Percentiles rank a stretch among this genome's conserved stretches.
Conservation (phyloP, 495 filamentous ascomycete genomes). For the Podospora pseudoanserina region DNA sequence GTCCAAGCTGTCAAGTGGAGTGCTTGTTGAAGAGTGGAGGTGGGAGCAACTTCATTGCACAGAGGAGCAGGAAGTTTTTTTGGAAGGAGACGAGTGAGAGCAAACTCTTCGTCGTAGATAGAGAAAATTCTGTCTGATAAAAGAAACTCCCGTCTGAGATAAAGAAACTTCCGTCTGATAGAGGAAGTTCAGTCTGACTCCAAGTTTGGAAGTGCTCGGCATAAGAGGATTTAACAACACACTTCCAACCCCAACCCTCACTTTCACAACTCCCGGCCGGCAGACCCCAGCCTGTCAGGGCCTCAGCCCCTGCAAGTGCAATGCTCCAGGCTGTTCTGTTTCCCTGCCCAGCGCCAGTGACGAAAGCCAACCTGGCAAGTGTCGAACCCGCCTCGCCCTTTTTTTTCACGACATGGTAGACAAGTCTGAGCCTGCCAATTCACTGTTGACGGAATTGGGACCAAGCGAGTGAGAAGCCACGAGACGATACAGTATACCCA, state of each 20-base stretch:
- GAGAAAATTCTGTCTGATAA: too few species aligned
- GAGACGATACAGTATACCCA: background rate
- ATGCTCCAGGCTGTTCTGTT: background rate
- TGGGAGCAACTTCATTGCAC: background rate
- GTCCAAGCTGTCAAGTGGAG: background rate
- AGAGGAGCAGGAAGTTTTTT: background rate
- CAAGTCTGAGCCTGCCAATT: background rate
- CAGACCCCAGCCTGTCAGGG: background rate
- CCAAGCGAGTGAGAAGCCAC: background rate
- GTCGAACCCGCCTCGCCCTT: constrained; percentile 1
- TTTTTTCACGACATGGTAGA: constrained; percentile 6
- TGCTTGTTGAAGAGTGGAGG: background rate
- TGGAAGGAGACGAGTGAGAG: background rate
- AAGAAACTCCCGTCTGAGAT: too few species aligned
- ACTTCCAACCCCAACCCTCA: background rate
- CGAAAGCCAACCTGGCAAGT: constrained; percentile 17
- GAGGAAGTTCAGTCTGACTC: too few species aligned
- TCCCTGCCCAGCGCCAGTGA: constrained; percentile 3
- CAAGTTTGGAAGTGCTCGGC: too few species aligned
- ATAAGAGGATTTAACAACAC: background rate
- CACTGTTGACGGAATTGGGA: background rate
- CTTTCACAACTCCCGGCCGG: background rate
- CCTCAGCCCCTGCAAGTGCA: constrained; percentile 1
- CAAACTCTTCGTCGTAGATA: too few species aligned
- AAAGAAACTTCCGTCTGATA: too few species aligned